These are phyloP conservation scores for Rosellinia necatrix DNA, from an alignment of 2,329 filamentous ascomycete species.

Conservation along the genomic window DNA sequence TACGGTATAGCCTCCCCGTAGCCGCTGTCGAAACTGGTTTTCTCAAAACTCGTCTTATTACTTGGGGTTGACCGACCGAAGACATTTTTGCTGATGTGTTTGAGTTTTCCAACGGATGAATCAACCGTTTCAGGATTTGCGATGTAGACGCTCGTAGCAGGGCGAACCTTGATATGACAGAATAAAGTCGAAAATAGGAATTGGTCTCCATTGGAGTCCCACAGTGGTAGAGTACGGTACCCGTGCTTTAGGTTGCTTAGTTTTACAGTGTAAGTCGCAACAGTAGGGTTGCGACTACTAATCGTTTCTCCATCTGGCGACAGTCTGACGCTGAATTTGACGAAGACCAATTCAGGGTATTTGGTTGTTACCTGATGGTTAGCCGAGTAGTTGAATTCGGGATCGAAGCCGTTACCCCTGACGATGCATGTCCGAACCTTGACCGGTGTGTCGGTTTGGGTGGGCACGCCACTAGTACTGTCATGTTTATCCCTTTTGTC, in stretches of 20 bases:
- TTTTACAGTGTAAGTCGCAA: slow-evolving; percentile 93
- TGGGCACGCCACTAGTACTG: slow-evolving; percentile 60
- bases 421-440: slow-evolving; percentile 81
- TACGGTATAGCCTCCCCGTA: slow-evolving; percentile 36
- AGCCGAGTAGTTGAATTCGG: slow-evolving; percentile 80
- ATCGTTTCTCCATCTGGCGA: slow-evolving; percentile 75
- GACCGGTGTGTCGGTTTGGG: slow-evolving; percentile 63
- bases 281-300: slow-evolving; percentile 65
- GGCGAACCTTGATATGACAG: slow-evolving; percentile 76
- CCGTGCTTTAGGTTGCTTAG: slow-evolving; percentile 87
- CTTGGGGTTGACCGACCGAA: slow-evolving; percentile 58
- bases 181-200: slow-evolving; percentile 95
- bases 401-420: slow-evolving; percentile 90
- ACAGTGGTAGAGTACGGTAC: slow-evolving; percentile 88
- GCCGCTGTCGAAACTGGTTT: slow-evolving; percentile 50
- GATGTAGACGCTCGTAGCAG: slow-evolving; percentile 61
- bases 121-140: slow-evolving; percentile 47
- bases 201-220: slow-evolving; percentile 86
- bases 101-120: slow-evolving; percentile 58
- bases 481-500: slow-evolving; percentile 90
- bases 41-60: slow-evolving; percentile 57
- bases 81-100: slow-evolving; percentile 60
- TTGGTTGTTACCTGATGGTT: slow-evolving; percentile 88
- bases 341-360: slow-evolving; percentile 89
- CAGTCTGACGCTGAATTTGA: slow-evolving; percentile 90